Conservation (phyloP, 495 filamentous ascomycete genomes). For the Neurospora africana region DNA sequence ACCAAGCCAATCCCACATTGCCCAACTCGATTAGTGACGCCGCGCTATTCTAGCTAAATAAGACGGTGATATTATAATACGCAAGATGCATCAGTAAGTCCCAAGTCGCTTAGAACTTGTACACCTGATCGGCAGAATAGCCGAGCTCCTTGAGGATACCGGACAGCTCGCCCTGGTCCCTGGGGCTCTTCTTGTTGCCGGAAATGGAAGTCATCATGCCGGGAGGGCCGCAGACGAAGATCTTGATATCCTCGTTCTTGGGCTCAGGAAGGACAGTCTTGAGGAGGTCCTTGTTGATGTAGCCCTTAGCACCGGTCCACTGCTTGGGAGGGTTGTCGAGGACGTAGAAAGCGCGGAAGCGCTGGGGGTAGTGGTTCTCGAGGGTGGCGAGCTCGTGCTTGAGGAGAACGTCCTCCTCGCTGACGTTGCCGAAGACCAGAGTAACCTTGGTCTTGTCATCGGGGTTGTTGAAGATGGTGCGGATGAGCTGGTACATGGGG, state of each 20-base stretch:
- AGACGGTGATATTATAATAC: background rate
- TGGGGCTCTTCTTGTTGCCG: conserved; percentile 76
- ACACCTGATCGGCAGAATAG: conserved; percentile 88
- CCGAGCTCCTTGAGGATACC: conserved; percentile 84
- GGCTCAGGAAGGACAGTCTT: conserved; percentile 90
- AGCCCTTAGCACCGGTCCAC: conserved; percentile 68
- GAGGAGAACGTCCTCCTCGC: conserved; percentile 77
- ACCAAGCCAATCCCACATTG: background rate
- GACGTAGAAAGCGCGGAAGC: conserved; percentile 83
- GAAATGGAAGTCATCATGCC: conserved; percentile 89
- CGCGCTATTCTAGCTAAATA: background rate
- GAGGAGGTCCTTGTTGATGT: conserved; percentile 75
- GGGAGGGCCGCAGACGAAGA: conserved; percentile 85
- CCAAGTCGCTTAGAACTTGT: conserved; percentile 63
- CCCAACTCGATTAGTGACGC: background rate
- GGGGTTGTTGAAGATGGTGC: conserved; percentile 88
- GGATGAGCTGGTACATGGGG: conserved; percentile 76
- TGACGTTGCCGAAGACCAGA: conserved; percentile 80
- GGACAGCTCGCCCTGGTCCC: conserved; percentile 82
- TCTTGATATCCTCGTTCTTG: conserved; percentile 78
- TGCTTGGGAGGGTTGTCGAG: conserved; percentile 77
- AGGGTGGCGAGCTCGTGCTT: conserved; percentile 71
- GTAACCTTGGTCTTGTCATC: conserved; percentile 95
- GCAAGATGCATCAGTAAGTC: background rate
- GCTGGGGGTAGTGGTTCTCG: conserved; percentile 88